Evolutionary conservation across 129 eudicot genomes (phyloP), one percentile per base, ranked within the genome.

Genomic region (Artemisia annua): DNA sequence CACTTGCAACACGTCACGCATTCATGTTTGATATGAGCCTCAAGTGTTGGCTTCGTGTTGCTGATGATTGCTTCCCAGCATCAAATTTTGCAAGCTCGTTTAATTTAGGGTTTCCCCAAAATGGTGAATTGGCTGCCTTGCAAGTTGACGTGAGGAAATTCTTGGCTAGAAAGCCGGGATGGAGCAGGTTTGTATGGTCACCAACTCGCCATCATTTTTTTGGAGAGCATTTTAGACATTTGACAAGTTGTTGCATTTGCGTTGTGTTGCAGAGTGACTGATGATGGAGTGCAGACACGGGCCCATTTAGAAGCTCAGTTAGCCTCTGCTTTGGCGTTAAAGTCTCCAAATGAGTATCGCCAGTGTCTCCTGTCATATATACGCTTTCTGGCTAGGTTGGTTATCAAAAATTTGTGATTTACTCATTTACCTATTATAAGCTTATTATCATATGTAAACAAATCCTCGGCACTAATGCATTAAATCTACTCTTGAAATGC

Each of bases 41-140:
- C 62, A 95, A 77, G 95, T 95, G 99, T 70, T 95, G 99, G 99
- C 75, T 95, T 75, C 87, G 99, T 44, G 97, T 91, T 18, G 99
- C 97, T 1, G 99, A 95, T 82, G 99, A 95, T 75, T 86, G 91
- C 78, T 95, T 86, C 62, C 94, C 96, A 2, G 86, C 97, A 11
- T 95, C 97, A 22, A 95, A 88, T 84, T 95, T 95, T 67, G 81
- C 99, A 22, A 95, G 99, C 80, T 88, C 97, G 3, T 95, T 91
- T 85, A 90, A 76, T 80, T 69, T 87, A 70, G 97, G 99, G 62
- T 91, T 88, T 32, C 69, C 79, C 44, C 97, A 90, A 68, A 86
- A 87, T 61, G 97, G 99, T 39, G 99, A 95, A 81, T 79, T 95
- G 73, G 99, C 99, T 3, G 87, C 83, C 58, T 75, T 95, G 83